These are phyloP conservation scores for Rhodotorula babjevae DNA, from an alignment of 768 basidiomycete genomes.

Conservation along the genomic window DNA sequence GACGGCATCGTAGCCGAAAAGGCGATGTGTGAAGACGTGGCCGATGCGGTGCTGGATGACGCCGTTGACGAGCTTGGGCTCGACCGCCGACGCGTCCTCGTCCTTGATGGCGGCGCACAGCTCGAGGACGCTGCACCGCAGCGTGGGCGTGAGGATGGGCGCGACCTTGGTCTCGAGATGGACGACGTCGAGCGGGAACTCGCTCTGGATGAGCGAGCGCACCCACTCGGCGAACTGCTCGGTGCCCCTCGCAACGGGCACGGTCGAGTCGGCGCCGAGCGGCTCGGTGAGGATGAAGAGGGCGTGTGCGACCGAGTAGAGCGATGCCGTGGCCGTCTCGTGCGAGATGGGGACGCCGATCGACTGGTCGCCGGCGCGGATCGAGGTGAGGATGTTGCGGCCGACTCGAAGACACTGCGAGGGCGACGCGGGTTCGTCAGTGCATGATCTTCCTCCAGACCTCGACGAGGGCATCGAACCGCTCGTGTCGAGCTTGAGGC, in stretches of 20 bases:
- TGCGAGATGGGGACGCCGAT: constrained; percentile 10
- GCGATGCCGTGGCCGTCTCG: not conserved
- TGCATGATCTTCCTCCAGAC: no score
- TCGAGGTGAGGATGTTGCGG: constrained; percentile 35
- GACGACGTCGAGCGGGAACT: constrained; percentile 20
- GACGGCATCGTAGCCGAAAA: constrained; percentile 26
- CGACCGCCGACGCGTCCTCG: constrained; percentile 4
- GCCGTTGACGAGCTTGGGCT: constrained; percentile 6
- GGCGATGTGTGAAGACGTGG: constrained; percentile 15
- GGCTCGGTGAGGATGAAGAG: constrained; percentile 17
- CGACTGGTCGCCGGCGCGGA: constrained; percentile 14
- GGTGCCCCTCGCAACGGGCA: not conserved
- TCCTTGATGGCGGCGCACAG: constrained; percentile 20
- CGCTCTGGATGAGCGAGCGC: constrained; percentile 23
- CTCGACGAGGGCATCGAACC: no score
- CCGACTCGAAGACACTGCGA: constrained; percentile 28
- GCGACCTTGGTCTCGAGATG: not conserved
- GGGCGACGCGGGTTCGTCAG: not conserved
- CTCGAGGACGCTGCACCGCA: not conserved
- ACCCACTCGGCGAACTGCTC: constrained; percentile 24
- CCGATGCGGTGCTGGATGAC: constrained; percentile 19
- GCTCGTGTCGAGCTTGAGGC: no score
- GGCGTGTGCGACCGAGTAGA: constrained; percentile 21
- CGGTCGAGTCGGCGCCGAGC: not conserved
- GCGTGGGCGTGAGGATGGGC: not conserved